Evolutionary conservation across 2,329 filamentous ascomycete species (phyloP).

Genomic region (Fusarium sororula): DNA sequence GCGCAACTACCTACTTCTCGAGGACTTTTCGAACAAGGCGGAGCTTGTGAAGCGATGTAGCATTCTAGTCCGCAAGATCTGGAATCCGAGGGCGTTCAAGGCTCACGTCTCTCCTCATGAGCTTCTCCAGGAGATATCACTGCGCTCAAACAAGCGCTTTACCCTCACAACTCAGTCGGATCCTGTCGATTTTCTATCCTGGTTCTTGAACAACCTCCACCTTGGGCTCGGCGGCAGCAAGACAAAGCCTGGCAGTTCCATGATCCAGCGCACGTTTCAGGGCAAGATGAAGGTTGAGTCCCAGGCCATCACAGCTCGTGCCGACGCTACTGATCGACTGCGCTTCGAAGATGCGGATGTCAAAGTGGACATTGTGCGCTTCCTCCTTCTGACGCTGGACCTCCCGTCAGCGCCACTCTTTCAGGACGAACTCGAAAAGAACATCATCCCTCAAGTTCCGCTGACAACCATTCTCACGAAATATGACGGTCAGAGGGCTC

Average conservation of each 20-base stretch:
- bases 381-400: constrained; percentile 92
- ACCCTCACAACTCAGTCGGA: constrained; percentile 91
- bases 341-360: constrained; percentile 92
- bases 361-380: constrained; percentile 78
- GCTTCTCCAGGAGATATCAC: constrained; percentile 90
- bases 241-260: constrained; percentile 82
- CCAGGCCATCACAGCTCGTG: constrained; percentile 90
- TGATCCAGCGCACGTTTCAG: constrained; percentile 93
- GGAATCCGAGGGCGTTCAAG: constrained; percentile 97
- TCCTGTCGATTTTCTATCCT: constrained; percentile 94
- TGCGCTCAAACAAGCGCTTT: constrained; percentile 92
- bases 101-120: constrained; percentile 97
- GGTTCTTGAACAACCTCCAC: constrained; percentile 97
- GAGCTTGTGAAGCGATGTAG: constrained; percentile 90
- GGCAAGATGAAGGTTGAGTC: constrained; percentile 91
- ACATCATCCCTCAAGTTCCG: constrained; percentile 94
- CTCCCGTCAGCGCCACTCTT: constrained; percentile 92
- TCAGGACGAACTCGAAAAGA: constrained; percentile 92
- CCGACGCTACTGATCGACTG: constrained; percentile 85
- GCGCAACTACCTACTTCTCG: constrained; percentile 90
- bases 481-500: constrained; percentile 87
- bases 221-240: constrained; percentile 90
- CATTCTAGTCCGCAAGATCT: constrained; percentile 93
- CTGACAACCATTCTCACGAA: constrained; percentile 86
- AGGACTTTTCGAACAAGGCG: constrained; percentile 75